Base-by-base conservation (phyloP, 768 basidiomycete species). In the Lanmaoa pseudosensibilis region DNA sequence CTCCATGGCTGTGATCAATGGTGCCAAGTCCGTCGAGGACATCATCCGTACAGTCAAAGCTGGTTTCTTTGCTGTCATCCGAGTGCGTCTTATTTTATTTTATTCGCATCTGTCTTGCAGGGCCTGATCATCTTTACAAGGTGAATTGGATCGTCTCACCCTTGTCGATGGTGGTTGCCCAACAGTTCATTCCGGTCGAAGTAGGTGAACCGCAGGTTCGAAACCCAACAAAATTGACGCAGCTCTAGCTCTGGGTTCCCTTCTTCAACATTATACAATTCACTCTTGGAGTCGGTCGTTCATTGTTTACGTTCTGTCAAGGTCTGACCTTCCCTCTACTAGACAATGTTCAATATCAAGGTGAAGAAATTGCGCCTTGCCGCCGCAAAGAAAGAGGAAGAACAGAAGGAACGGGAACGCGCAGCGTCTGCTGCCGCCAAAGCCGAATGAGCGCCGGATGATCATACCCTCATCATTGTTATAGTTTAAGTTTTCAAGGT, bases 251-350 rank as follows among this genome's bases (percentile, higher is more conserved):
- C 43, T 93, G 92, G 92, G 88, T 90, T 0, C 88, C 89, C 10
- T 95, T 90, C 76, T 94, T 94, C 80, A 92, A 86, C 69, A 63
- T 81, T 36, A 75, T 94, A 40, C 83, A 86, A 68, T 92, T 94
- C 68, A 69, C 83, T 21, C 77, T 91, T 13, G 91, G 91, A 21
- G 91, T 92, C 66, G 64, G 88, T 53, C 33, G 44, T 15, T 18
- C 47, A 32, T 62, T 49, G 15, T 39, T 60, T 56, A 53, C 5
- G 33, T 38, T 45, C 19, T 10, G 11, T 47, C 19, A 9, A n/a
- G 2, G 27, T 54, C 55, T 53, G 46, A 57, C 37, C 40, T 10
- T 40, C 30, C 30, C 23, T 44, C 18, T 51, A 25, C 46, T 58
- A 88, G 87, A 89, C 87, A 4, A 80, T 84, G 68, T 86, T 90